phyloP scores from a whole-genome alignment of 257 asterid species.

The Petrea volubilis region DNA sequence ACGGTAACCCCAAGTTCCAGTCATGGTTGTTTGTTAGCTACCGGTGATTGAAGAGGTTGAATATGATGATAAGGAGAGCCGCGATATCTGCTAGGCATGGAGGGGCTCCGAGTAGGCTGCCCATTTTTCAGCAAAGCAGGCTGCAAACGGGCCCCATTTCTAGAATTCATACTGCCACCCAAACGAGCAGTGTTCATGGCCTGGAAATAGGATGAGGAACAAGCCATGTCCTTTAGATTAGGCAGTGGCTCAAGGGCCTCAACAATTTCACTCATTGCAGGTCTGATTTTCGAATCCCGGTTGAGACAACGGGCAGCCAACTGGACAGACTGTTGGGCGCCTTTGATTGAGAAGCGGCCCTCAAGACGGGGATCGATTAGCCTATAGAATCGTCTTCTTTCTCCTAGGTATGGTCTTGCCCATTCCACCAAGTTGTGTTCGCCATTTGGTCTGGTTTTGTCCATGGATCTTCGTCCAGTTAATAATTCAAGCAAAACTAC shows the following conservation, averaged over 20 bases:
- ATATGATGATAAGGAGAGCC: slow-evolving; percentile 45
- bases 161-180: slow-evolving; percentile 20
- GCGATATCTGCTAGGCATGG: slow-evolving; percentile 41
- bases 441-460: slow-evolving; percentile 54
- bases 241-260: slow-evolving; percentile 66
- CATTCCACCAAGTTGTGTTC: slow-evolving; percentile 79
- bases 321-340: slow-evolving; percentile 59
- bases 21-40: slow-evolving; percentile 29
- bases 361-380: slow-evolving; percentile 70
- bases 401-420: slow-evolving; percentile 66
- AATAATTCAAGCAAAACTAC: slow-evolving; percentile 76
- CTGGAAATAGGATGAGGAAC: slow-evolving; percentile 59
- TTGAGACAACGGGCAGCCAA: slow-evolving; percentile 75
- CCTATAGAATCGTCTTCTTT: slow-evolving; percentile 54
- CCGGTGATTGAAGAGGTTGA: slow-evolving; percentile 47
- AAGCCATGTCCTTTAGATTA: slow-evolving; percentile 58
- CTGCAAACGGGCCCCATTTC: slow-evolving; percentile 41
- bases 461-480: slow-evolving; percentile 72
- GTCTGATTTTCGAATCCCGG: slow-evolving; percentile 67
- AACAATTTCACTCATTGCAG: slow-evolving; percentile 75
- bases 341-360: slow-evolving; percentile 68
- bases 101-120: slow-evolving; percentile 46
- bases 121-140: slow-evolving; percentile 31
- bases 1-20: not conserved
- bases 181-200: slow-evolving; percentile 52